Evolutionary conservation across 805 yeast genomes (phyloP), one percentile per base, ranked within the genome.

Genomic region (Cephaloascus fragrans): DNA sequence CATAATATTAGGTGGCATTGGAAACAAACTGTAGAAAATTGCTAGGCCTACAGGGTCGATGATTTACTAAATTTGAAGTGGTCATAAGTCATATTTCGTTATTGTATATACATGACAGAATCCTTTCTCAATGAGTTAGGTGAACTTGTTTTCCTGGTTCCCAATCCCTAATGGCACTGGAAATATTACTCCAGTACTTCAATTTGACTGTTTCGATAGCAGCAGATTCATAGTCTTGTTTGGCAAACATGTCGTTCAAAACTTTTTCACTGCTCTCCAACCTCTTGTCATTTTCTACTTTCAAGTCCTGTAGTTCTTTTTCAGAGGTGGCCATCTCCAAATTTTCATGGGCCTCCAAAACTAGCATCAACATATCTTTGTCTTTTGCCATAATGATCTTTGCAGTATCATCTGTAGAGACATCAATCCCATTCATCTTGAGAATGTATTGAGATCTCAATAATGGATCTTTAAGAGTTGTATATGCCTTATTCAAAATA

Each of bases 111-210:
- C n/a, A n/a, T n/a, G n/a, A n/a, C n/a, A n/a, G n/a, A n/a, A n/a
- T n/a, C n/a, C n/a, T n/a, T n/a, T n/a, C n/a, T n/a, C 53, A 80
- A 52, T 81, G 87, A n/a, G 81, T 75, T 49, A 82, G 57, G 39
- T 67, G 73, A 3, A 80, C 75, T 3, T 80, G 77, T 50, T 75
- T 71, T 17, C 86, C 86, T 1, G 80, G 75, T 46, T 79, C 82
- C 90, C 93, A 82, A 37, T 81, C 87, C 56, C 75, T 77, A 34
- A 88, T 70, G 4, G 86, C 87, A 32, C 71, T 71, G 37, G 75
- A 75, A 26, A 90, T 76, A 52, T 84, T 89, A 37, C 69, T 67
- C 95, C 96, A 88, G 55, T 88, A 90, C 55, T 84, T 84, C 44
- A 90, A 61, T 45, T 73, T 74, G 18, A 87, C 74, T 1, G 94